These are phyloP conservation scores for Botrytis tulipae DNA, from an alignment of 2,329 filamentous ascomycete species.

Conservation along the genomic window DNA sequence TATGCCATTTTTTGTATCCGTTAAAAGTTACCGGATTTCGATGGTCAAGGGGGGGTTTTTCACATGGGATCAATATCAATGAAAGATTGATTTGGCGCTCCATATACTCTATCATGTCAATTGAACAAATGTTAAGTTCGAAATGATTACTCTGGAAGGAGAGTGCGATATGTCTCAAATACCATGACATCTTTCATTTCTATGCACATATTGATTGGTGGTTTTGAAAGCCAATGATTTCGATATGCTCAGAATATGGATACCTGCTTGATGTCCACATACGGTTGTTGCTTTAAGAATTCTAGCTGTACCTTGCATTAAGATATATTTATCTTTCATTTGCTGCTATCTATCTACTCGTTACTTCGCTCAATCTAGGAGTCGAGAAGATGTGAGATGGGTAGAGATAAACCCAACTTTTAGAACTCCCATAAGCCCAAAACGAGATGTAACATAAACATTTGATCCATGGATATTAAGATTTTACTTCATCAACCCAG, in stretches of 20 bases:
- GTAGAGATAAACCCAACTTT: neutral
- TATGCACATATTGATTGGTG: neutral
- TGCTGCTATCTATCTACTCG: neutral
- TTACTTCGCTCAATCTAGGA: neutral
- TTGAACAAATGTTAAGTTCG: neutral
- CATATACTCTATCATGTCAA: neutral
- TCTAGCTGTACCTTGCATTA: neutral
- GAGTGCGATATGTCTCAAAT: neutral
- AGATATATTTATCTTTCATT: neutral
- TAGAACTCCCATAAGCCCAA: neutral
- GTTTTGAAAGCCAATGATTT: neutral
- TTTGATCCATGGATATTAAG: neutral
- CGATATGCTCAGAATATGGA: neutral
- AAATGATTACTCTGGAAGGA: neutral
- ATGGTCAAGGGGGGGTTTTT: neutral
- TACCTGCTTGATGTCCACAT: neutral
- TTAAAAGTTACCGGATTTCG: neutral
- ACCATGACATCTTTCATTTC: neutral
- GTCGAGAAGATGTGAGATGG: neutral
- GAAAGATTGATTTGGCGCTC: slow-evolving; percentile 1
- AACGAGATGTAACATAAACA: neutral
- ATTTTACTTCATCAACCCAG: neutral
- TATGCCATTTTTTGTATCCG: neutral
- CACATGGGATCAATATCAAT: slow-evolving; percentile 1
- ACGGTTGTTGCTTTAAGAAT: neutral